These are phyloP conservation scores for Hyphochytrium catenoides DNA, from an alignment of 352 stramenopile species.

Conservation along the genomic window DNA sequence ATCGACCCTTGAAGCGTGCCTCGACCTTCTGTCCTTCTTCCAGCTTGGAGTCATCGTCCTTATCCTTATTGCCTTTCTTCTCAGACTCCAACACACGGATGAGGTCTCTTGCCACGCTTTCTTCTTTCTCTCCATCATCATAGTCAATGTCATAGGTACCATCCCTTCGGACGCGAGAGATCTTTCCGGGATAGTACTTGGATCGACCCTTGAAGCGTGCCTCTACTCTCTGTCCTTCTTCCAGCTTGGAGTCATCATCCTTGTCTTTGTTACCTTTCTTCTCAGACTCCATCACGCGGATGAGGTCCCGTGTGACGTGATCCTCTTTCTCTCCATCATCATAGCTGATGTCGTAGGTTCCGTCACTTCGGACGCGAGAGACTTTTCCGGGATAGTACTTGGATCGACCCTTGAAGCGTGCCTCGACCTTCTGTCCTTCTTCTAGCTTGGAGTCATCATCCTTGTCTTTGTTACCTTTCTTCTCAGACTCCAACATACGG, in stretches of 20 bases:
- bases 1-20: constrained; percentile 22
- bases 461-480: constrained; percentile 4
- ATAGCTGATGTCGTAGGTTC: constrained; percentile 21
- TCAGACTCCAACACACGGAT: constrained; percentile 13
- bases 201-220: constrained; percentile 19
- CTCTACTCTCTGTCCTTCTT: constrained; percentile 27
- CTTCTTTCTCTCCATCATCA: constrained; percentile 29
- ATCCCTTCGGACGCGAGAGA: constrained; percentile 19
- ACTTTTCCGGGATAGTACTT: constrained; percentile 25
- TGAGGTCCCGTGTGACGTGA: constrained; percentile 18
- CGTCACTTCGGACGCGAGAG: constrained; percentile 13
- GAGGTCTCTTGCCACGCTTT: constrained; percentile 16
- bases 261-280: too few species aligned
- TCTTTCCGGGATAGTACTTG: constrained; percentile 20
- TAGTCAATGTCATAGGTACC: constrained; percentile 34
- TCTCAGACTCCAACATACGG: too few species aligned
- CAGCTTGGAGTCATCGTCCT: constrained; percentile 17
- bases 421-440: constrained; percentile 29
- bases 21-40: constrained; percentile 19
- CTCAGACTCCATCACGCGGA: constrained; percentile 15
- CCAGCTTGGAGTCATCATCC: too few species aligned
- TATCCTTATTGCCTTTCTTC: constrained; percentile 7
- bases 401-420: constrained; percentile 18
- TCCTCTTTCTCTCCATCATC: constrained; percentile 33
- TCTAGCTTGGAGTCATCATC: constrained; percentile 7